Conservation (phyloP, 306 rosid genomes). For the Dryas octopetala region DNA sequence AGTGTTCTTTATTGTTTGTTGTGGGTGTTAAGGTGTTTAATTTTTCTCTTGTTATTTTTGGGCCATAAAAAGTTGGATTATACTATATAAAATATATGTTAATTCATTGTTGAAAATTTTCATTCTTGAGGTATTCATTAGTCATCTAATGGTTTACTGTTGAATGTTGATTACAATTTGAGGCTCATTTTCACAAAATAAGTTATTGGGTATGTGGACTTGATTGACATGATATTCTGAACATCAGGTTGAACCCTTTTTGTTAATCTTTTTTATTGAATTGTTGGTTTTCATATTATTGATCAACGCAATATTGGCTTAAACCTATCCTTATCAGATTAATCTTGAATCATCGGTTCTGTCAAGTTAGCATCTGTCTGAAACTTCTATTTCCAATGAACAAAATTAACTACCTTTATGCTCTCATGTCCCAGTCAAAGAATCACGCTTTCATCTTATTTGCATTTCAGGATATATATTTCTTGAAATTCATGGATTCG, state of each 20-base stretch:
- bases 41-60: too few relatives aligned
- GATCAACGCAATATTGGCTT: background rate
- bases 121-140: too few relatives aligned
- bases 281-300: background rate
- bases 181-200: background rate
- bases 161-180: background rate
- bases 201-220: background rate
- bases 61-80: background rate
- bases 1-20: too few relatives aligned
- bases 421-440: constrained; percentile 6
- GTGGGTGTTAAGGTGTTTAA: background rate
- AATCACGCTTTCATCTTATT: background rate
- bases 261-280: background rate
- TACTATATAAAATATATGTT: too few relatives aligned
- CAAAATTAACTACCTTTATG: background rate
- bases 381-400: background rate
- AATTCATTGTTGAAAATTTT: too few relatives aligned
- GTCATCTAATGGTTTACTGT: too few relatives aligned
- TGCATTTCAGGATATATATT: constrained; percentile 40
- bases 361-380: background rate
- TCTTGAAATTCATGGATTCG: constrained; percentile 52
- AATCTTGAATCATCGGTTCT: background rate
- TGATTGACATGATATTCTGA: background rate
- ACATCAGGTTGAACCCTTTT: background rate
- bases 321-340: background rate